Conservation (phyloP, 768 basidiomycete species). For the Lentinula sp. region DNA sequence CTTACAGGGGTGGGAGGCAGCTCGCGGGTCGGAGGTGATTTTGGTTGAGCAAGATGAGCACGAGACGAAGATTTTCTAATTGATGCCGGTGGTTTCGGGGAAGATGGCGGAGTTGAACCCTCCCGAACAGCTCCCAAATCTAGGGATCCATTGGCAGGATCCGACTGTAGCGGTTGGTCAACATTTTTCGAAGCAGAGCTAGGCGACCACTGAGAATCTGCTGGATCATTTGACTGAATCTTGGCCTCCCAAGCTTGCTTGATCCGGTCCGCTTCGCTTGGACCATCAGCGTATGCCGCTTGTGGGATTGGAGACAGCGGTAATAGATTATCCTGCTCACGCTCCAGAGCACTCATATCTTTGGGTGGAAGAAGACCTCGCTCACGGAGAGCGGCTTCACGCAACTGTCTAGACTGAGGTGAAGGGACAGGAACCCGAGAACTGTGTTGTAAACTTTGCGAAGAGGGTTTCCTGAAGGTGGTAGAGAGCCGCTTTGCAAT, state of each 20-base stretch:
- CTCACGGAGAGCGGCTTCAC: constrained; percentile 55
- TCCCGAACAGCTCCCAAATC: background rate
- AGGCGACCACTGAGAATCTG: constrained; percentile 12
- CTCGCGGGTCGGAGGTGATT: background rate
- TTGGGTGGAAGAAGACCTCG: constrained; percentile 53
- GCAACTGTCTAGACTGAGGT: constrained; percentile 24
- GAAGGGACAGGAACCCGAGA: constrained; percentile 14
- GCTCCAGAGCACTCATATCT: constrained; percentile 36
- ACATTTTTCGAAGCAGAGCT: background rate
- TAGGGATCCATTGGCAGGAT: constrained; percentile 7
- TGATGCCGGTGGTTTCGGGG: background rate
- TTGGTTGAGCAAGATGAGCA: background rate
- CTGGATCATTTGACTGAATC: constrained; percentile 18
- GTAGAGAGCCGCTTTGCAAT: constrained; percentile 6
- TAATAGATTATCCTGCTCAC: constrained; percentile 29
- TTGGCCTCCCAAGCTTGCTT: constrained; percentile 49
- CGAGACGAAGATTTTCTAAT: background rate
- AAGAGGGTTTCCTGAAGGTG: constrained; percentile 15
- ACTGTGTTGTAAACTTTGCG: constrained; percentile 10
- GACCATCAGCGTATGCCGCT: constrained; percentile 8
- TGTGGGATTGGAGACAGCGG: constrained; percentile 17
- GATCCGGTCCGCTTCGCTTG: constrained; percentile 45
- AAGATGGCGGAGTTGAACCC: background rate
- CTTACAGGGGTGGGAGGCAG: background rate
- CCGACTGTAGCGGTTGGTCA: background rate